Conservation (phyloP, 2,329 filamentous ascomycete genomes). For the Fusarium mexicanum region DNA sequence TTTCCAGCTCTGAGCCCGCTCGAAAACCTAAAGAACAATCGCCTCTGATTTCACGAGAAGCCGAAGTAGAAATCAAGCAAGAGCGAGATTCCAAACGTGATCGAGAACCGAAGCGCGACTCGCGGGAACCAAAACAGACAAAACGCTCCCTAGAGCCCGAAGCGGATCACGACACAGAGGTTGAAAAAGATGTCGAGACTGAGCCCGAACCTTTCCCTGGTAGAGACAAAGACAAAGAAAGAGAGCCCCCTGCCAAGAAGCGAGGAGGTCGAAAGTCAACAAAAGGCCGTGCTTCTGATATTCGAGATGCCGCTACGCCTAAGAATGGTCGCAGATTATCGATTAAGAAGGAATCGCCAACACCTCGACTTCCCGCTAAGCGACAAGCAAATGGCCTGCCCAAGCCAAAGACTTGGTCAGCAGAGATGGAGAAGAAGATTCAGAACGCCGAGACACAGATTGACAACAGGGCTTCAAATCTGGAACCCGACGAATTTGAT, state of each 20-base stretch:
- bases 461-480: conserved; percentile 58
- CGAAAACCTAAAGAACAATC: conserved; percentile 62
- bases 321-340: conserved; percentile 63
- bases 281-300: conserved; percentile 62
- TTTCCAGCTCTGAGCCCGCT: conserved; percentile 79
- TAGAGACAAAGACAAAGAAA: conserved; percentile 45
- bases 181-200: conserved; percentile 50
- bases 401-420: conserved; percentile 73
- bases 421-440: conserved; percentile 57
- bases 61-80: conserved; percentile 29
- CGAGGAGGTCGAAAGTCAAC: conserved; percentile 50
- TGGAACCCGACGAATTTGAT: conserved; percentile 56
- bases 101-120: conserved; percentile 31
- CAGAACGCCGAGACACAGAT: conserved; percentile 53
- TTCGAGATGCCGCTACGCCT: conserved; percentile 60
- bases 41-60: conserved; percentile 47
- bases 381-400: conserved; percentile 68
- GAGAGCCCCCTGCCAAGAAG: conserved; percentile 46
- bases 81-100: conserved; percentile 26
- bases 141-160: conserved; percentile 44
- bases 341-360: conserved; percentile 58
- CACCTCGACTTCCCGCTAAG: conserved; percentile 62
- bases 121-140: conserved; percentile 38
- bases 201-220: conserved; percentile 44
- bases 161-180: conserved; percentile 46